Percentiles rank a stretch among this genome's conserved stretches.
Evolutionary conservation across 2,329 filamentous ascomycete species (phyloP).

Genomic region (Scedosporium apiospermum): DNA sequence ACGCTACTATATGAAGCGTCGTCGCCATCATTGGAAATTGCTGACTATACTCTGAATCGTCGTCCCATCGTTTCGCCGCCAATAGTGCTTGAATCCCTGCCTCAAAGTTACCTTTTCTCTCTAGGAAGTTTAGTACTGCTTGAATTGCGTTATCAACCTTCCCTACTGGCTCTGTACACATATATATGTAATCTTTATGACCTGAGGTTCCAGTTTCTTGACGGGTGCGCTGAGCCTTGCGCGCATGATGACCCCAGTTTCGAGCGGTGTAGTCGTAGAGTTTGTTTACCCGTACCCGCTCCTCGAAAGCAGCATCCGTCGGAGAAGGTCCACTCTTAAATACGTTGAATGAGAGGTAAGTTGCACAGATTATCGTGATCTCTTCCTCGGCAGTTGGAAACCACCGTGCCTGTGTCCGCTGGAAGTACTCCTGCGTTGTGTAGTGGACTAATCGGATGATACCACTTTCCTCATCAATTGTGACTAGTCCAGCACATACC

Average conservation of each 20-base stretch:
- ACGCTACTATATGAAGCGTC: not conserved
- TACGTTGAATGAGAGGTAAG: conserved; percentile 23
- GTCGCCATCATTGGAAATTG: not conserved
- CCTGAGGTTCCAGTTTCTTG: not conserved
- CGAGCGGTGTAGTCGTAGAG: conserved; percentile 20
- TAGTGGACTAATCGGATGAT: conserved; percentile 33
- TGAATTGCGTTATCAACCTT: not conserved
- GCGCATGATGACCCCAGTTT: conserved; percentile 23
- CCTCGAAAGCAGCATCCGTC: conserved; percentile 12
- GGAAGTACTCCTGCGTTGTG: conserved; percentile 35
- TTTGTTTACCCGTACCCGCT: conserved; percentile 13
- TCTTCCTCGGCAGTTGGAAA: conserved; percentile 19
- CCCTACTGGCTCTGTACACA: not conserved
- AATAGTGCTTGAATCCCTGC: not conserved
- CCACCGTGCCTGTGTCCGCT: conserved; percentile 16
- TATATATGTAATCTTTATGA: not conserved
- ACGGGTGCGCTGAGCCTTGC: conserved; percentile 1
- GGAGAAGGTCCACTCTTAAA: conserved; percentile 16
- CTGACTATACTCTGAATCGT: not conserved
- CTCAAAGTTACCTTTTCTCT: not conserved
- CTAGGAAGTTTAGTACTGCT: not conserved
- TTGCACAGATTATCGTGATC: conserved; percentile 21
- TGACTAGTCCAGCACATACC: conserved; percentile 31
- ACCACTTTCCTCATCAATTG: conserved; percentile 25
- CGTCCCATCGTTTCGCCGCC: too few species aligned